Evolutionary conservation across 495 filamentous ascomycete species (phyloP).

Genomic region (Aspergillus mulundensis): DNA sequence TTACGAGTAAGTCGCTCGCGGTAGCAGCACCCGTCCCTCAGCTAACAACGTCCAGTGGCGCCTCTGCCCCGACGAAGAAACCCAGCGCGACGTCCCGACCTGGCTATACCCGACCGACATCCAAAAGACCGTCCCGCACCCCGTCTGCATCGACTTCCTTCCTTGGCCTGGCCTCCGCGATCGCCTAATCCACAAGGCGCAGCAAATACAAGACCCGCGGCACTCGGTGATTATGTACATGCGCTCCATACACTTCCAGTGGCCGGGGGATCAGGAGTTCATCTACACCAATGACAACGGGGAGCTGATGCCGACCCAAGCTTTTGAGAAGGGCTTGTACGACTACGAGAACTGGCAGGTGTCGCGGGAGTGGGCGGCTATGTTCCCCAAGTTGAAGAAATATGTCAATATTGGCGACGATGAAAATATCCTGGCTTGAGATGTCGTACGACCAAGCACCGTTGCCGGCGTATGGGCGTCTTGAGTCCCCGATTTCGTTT

Average conservation of each 20-base stretch:
- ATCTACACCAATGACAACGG: conserved; percentile 6
- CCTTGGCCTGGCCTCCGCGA: conserved; percentile 13
- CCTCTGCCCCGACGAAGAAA: conserved; percentile 15
- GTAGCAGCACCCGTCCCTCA: no score
- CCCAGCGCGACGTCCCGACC: conserved; percentile 10
- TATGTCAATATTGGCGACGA: conserved; percentile 8
- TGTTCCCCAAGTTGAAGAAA: conserved; percentile 4
- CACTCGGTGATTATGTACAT: conserved; percentile 13
- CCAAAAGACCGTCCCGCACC: conserved; percentile 11
- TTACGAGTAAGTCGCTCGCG: background rate
- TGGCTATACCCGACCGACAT: conserved; percentile 15
- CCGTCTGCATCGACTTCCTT: conserved; percentile 15
- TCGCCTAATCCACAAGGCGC: conserved; percentile 1
- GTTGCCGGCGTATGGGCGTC: background rate
- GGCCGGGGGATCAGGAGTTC: conserved; percentile 13
- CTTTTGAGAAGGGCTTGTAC: conserved; percentile 5
- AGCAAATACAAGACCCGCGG: conserved; percentile 2
- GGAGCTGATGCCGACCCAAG: conserved; percentile 8
- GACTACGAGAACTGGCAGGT: conserved; percentile 11
- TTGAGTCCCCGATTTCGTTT: no score
- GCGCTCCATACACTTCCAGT: conserved; percentile 10
- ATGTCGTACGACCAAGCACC: background rate
- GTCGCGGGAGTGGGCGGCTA: conserved; percentile 7
- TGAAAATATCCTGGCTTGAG: background rate
- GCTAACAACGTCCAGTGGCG: conserved; percentile 7